Percentiles rank a stretch among this genome's conserved stretches.
These are phyloP conservation scores for Fraxinus ornus DNA, from an alignment of 305 asterid species.

Conservation along the genomic window DNA sequence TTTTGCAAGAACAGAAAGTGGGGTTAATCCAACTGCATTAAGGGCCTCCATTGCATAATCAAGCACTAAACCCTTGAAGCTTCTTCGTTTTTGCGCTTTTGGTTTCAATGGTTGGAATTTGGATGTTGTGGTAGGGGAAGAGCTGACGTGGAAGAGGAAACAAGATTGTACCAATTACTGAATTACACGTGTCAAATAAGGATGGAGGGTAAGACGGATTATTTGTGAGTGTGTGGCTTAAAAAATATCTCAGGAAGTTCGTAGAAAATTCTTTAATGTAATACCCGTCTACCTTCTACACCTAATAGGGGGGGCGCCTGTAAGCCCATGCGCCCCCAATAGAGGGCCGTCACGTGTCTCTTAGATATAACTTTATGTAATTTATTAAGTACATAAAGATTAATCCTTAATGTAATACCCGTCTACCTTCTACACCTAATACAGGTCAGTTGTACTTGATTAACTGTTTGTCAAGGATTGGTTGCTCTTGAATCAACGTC, in stretches of 20 bases:
- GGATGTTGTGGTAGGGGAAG: conserved; percentile 5
- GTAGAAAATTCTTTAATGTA: conserved; percentile 13
- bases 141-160: conserved; percentile 33
- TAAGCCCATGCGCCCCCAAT: too few relatives aligned
- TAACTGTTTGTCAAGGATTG: too few relatives aligned
- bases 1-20: conserved; percentile 70
- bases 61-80: conserved; percentile 21
- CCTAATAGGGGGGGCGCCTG: too few relatives aligned
- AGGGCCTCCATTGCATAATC: conserved; percentile 72
- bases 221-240: conserved; percentile 47
- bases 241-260: conserved; percentile 22
- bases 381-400: too few relatives aligned
- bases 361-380: too few relatives aligned
- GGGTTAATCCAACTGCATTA: conserved; percentile 67
- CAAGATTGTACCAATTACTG: conserved; percentile 38
- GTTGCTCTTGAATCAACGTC: too few relatives aligned
- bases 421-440: not conserved
- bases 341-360: too few relatives aligned
- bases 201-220: conserved; percentile 24
- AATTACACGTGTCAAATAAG: conserved; percentile 45
- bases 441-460: not conserved
- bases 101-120: conserved; percentile 24
- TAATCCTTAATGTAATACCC: not conserved
- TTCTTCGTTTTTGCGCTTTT: not conserved
- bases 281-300: not conserved